Evolutionary conservation across 495 filamentous ascomycete genomes (phyloP), one percentile per base, ranked within the genome.

Genomic region (Aspergillus ellipticus): DNA sequence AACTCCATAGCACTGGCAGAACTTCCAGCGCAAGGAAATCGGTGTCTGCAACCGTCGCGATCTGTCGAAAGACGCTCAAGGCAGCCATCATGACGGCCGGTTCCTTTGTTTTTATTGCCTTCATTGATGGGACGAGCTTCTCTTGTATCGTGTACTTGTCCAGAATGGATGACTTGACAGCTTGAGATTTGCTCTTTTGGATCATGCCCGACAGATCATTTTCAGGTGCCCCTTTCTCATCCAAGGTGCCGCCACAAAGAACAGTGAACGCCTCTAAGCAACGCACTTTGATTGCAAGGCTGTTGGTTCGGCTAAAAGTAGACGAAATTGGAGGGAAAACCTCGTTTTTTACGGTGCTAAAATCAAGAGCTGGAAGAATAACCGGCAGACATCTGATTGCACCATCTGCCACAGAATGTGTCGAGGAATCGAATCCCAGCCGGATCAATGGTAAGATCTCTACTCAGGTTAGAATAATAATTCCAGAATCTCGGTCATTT

Each of bases 61-160:
- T 85, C 52, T 96, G 85, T 26, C 78, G 81, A 59, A 97, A 85
- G 10, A 97, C 91, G 22, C 84, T 82, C 17, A 97, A 78, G 0
- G 91, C 89, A 1, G 94, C 92, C 83, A 97, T 93, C 88, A 96
- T 96, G 3, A 98, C 94, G 2, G 90, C 92, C 0, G 94, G 94
- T 63, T 98, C 94, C 63, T 95, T 97, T 0, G 94, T 98, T 67
- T 97, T 97, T 69, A 98, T 97, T 1, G 76, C 90, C 64, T 89
- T 91, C 51, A 98, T 79, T 4, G 96, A 76, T 0, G 94, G 94
- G 4, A 97, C 82, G 15, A 98, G 85, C 71, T 96, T 97, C 66
- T 97, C 94, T 65, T 98, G 95, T 61, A 97, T 89, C 1, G 94
- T 97, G 61, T 91, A 96, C 67, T 97, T 97, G 71, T 98, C 94